Evolutionary conservation across 2,329 filamentous ascomycete species (phyloP), one percentile per base, ranked within the genome.

Genomic region (Claviceps sp.): DNA sequence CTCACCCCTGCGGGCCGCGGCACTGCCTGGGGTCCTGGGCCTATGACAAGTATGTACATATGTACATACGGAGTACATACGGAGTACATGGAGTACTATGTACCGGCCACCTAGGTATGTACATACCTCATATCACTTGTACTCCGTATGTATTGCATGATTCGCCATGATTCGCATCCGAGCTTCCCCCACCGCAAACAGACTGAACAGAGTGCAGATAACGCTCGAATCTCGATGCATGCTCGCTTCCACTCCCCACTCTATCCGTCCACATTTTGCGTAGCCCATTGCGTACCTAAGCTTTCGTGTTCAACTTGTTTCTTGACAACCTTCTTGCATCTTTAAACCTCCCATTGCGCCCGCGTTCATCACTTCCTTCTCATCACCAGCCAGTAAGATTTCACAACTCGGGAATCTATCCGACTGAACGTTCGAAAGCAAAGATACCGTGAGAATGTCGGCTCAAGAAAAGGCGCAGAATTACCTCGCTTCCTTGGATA

Each of bases 401-500:
- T 13, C 16, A n/a, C 7, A 16, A 11, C 20, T 49, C 52, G 53
- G 54, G 53, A 47, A 34, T 44, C 48, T 34, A 52, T 57, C 54
- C 54, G 26, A 34, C 29, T 34, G 29, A 52, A 53, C 51, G 56
- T 47, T 52, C 51, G 52, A 49, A 42, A 36, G 38, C 23, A 49
- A 47, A 47, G 8, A 50, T 50, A 50, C 52, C 53, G 44, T 61
- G 69, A 79, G 63, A 61, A 88, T 88, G 84, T 76, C 77, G 56
- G 76, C 83, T 61, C 85, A 88, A 71, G 85, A 88, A 63, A 83
- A 82, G 69, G 80, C 84, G 59, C 84, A 88, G 70, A 77, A 85
- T 63, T 84, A 88, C 64, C 77, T 93, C 66, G 78, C 79, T 61
- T 78, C 84, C 73, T 83, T 94, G 71, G 88, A 94, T 73, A 84